Percentiles rank a stretch among this genome's conserved stretches.
These are phyloP conservation scores for Glycine latifolia DNA, from an alignment of 306 rosid species.

Conservation along the genomic window DNA sequence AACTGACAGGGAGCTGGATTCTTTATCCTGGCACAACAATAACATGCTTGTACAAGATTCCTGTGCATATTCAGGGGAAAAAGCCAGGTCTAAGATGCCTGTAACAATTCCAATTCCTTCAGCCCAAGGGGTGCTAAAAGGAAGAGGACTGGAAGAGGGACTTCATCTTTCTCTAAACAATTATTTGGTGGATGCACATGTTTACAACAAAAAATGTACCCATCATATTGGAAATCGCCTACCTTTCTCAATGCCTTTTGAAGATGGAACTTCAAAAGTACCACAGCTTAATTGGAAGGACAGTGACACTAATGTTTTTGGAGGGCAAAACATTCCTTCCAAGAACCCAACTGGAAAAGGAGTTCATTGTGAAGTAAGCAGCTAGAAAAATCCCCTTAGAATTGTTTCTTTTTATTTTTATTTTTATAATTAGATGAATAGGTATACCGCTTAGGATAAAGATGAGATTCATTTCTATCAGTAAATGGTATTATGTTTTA, in stretches of 20 bases:
- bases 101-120: slow-evolving; percentile 52
- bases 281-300: slow-evolving; percentile 52
- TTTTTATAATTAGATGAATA: slow-evolving; percentile 49
- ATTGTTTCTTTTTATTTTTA: slow-evolving; percentile 29
- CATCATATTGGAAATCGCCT: slow-evolving; percentile 56
- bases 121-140: slow-evolving; percentile 53
- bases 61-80: slow-evolving; percentile 55
- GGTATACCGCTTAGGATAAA: slow-evolving; percentile 47
- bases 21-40: slow-evolving; percentile 52
- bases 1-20: slow-evolving; percentile 53
- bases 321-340: slow-evolving; percentile 55
- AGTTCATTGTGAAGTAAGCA: slow-evolving; percentile 54
- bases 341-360: slow-evolving; percentile 57
- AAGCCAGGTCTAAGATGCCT: slow-evolving; percentile 54
- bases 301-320: slow-evolving; percentile 55
- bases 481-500: slow-evolving; percentile 50
- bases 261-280: too few relatives aligned
- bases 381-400: slow-evolving; percentile 43
- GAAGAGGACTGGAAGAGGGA: slow-evolving; percentile 64
- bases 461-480: slow-evolving; percentile 52
- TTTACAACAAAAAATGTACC: slow-evolving; percentile 58
- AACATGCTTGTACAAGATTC: slow-evolving; percentile 51
- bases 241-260: too few relatives aligned
- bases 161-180: slow-evolving; percentile 72
- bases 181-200: slow-evolving; percentile 55